Conservation (phyloP, 1,284 basidiomycete species). For the Ustilago nuda region DNA sequence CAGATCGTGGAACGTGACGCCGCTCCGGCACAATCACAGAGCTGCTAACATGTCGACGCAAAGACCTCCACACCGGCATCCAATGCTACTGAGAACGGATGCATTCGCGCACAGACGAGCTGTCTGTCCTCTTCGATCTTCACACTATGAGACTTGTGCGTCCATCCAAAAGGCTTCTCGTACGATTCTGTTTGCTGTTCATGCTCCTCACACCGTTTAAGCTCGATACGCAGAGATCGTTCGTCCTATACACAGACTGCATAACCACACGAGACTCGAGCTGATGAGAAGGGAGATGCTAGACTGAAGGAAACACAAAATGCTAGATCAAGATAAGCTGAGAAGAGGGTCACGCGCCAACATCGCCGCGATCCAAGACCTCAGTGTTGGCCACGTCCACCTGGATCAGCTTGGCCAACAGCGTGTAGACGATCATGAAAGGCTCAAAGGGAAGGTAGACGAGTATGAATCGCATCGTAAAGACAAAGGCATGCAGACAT, state of each 20-base stretch:
- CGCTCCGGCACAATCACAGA: too few species aligned
- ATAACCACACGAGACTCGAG: not conserved
- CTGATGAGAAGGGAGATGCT: not conserved
- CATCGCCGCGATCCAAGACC: conserved; percentile 36
- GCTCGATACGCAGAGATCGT: not conserved
- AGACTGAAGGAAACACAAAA: not conserved
- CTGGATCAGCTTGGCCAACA: conserved; percentile 36
- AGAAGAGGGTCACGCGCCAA: not conserved
- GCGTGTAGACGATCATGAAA: conserved; percentile 31
- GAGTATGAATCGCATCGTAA: conserved; percentile 37
- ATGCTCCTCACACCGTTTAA: not conserved
- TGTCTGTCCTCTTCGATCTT: not conserved
- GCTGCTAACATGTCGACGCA: not conserved
- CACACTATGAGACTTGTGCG: not conserved
- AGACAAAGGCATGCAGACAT: conserved; percentile 36
- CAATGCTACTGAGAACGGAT: not conserved
- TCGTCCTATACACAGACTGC: not conserved
- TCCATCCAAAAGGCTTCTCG: not conserved
- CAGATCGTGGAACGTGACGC: conserved; percentile 1
- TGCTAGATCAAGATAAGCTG: not conserved
- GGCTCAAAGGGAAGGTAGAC: conserved; percentile 49
- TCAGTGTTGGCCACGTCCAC: conserved; percentile 43
- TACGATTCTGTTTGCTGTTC: not conserved
- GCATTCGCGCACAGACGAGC: not conserved
- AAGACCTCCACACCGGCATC: not conserved